phyloP scores from a whole-genome alignment of 495 filamentous ascomycete genomes.

The Penicillium mononematosum region DNA sequence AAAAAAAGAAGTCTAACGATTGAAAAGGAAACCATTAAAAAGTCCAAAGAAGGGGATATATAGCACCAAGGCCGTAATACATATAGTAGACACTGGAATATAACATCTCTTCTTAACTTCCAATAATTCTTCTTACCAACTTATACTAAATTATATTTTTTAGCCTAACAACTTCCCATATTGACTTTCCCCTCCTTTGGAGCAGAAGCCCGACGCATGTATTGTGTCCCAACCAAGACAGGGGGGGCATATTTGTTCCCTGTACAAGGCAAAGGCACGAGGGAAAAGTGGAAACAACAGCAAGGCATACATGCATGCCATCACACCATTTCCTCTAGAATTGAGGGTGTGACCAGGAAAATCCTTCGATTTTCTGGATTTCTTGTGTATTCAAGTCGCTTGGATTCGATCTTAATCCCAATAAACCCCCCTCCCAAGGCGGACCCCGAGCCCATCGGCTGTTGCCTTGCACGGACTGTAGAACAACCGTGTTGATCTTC shows the following conservation, averaged over 20 bases:
- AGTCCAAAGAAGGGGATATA: no score
- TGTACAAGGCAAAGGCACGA: conserved; percentile 1
- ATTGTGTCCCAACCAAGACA: conserved; percentile 23
- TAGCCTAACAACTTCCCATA: background rate
- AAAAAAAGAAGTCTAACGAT: no score
- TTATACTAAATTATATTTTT: conserved; percentile 2
- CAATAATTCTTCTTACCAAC: background rate
- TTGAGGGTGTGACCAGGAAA: conserved; percentile 1
- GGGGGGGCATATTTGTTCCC: conserved; percentile 11
- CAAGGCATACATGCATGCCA: conserved; percentile 9
- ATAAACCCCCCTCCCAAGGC: background rate
- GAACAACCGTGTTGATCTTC: background rate
- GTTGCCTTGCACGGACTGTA: background rate
- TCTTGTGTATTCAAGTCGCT: background rate
- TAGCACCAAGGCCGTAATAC: no score
- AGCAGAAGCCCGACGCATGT: conserved; percentile 27
- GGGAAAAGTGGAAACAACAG: background rate
- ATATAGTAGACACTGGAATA: no score
- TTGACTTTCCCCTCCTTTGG: conserved; percentile 7
- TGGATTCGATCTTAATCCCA: background rate
- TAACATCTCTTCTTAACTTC: no score
- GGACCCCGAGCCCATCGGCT: background rate
- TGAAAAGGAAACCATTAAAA: no score
- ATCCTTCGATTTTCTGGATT: conserved; percentile 6
- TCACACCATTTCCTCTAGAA: conserved; percentile 1